These are phyloP conservation scores for Bassia scoparia DNA, from an alignment of 148 eudicot species.

Conservation along the genomic window DNA sequence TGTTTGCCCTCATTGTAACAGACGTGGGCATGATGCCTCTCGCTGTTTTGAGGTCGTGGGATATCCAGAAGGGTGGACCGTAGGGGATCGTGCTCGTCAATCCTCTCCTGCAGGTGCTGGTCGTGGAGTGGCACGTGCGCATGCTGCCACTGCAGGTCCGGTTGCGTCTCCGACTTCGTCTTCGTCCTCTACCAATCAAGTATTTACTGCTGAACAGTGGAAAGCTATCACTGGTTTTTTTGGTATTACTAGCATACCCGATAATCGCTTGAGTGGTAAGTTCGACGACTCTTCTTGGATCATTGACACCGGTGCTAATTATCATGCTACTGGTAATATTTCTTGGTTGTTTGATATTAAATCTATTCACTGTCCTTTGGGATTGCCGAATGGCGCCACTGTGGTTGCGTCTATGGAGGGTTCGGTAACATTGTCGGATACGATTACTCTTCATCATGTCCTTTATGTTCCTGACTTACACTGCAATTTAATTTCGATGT, in stretches of 20 bases:
- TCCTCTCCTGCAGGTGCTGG: not conserved
- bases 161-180: rapidly evolving
- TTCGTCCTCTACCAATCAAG: not conserved
- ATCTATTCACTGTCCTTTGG: not conserved
- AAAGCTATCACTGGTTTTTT: not conserved
- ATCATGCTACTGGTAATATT: not conserved
- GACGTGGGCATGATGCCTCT: not conserved
- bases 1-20: not conserved
- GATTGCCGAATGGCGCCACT: not conserved
- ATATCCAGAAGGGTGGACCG: too few relatives aligned
- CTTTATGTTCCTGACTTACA: too few relatives aligned
- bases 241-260: not conserved
- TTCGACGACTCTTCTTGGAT: too few relatives aligned
- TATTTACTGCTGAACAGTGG: not conserved
- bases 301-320: too few relatives aligned
- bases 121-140: not conserved
- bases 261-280: not conserved
- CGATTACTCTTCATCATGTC: too few relatives aligned
- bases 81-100: too few relatives aligned
- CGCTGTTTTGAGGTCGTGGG: too few relatives aligned
- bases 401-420: too few relatives aligned
- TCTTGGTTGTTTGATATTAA: not conserved
- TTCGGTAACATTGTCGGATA: too few relatives aligned
- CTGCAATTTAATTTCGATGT: too few relatives aligned
- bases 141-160: not conserved